These are phyloP conservation scores for Syzygium malaccense DNA, from an alignment of 441 rosid genomes.

Conservation along the genomic window DNA sequence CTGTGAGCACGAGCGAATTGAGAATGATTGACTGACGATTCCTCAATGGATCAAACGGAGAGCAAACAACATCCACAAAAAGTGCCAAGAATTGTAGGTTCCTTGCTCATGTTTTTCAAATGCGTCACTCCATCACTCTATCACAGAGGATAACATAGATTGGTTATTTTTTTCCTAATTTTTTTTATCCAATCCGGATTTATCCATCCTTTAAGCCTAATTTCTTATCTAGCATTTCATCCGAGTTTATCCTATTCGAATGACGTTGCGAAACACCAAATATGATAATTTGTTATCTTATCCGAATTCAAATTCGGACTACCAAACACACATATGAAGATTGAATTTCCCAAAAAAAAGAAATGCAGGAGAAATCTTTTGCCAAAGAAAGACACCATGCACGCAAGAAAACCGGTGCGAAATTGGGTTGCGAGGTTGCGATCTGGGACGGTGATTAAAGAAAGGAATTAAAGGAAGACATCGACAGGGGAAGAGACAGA, in stretches of 20 bases:
- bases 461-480: background rate
- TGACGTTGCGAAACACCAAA: too few relatives aligned
- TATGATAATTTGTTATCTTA: too few relatives aligned
- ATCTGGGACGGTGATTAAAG: background rate
- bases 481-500: background rate
- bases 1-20: constrained; percentile 1
- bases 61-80: background rate
- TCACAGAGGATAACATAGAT: too few relatives aligned
- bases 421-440: background rate
- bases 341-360: background rate
- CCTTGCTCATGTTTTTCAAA: too few relatives aligned
- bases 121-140: too few relatives aligned
- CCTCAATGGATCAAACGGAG: constrained; percentile 6
- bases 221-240: too few relatives aligned
- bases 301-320: too few relatives aligned
- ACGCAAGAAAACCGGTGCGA: background rate
- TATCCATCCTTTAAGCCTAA: too few relatives aligned
- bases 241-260: too few relatives aligned
- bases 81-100: background rate
- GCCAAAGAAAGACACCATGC: background rate
- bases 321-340: background rate
- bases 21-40: constrained; percentile 12
- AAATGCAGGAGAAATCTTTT: background rate
- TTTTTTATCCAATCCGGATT: too few relatives aligned
- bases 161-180: too few relatives aligned